Conservation (phyloP, 108 stramenopile genomes). For the Cyclotella atomus region DNA sequence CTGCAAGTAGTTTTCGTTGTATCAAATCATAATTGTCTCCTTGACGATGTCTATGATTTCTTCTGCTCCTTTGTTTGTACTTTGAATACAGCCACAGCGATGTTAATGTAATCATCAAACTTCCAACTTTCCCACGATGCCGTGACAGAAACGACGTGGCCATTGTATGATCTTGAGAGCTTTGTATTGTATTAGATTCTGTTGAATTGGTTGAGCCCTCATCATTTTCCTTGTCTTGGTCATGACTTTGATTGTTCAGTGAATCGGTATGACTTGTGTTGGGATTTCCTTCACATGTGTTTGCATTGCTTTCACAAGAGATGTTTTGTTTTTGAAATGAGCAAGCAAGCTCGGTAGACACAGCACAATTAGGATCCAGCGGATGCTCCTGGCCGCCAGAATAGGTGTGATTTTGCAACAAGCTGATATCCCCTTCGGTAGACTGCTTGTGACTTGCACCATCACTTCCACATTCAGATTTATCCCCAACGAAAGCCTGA, state of each 20-base stretch:
- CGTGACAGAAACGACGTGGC: neutral
- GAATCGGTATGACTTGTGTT: neutral
- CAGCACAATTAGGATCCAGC: neutral
- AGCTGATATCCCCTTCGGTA: too few species aligned
- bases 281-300: neutral
- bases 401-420: too few species aligned
- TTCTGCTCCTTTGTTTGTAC: neutral
- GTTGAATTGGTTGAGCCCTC: constrained; percentile 20
- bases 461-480: too few species aligned
- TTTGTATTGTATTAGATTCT: neutral
- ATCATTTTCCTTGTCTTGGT: neutral
- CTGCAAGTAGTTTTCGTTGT: neutral
- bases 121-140: constrained; percentile 17
- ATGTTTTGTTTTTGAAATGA: neutral
- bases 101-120: constrained; percentile 13
- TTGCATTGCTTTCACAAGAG: neutral
- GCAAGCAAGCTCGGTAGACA: neutral
- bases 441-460: too few species aligned
- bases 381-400: too few species aligned
- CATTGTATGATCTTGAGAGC: too few species aligned
- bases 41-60: neutral
- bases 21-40: neutral
- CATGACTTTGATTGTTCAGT: neutral
- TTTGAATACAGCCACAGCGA: constrained; percentile 21
- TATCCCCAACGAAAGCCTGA: constrained; percentile 10